Percentiles rank a stretch among this genome's conserved stretches.
Evolutionary conservation across 2,329 filamentous ascomycete genomes (phyloP).

Genomic region (Fusarium sp.): DNA sequence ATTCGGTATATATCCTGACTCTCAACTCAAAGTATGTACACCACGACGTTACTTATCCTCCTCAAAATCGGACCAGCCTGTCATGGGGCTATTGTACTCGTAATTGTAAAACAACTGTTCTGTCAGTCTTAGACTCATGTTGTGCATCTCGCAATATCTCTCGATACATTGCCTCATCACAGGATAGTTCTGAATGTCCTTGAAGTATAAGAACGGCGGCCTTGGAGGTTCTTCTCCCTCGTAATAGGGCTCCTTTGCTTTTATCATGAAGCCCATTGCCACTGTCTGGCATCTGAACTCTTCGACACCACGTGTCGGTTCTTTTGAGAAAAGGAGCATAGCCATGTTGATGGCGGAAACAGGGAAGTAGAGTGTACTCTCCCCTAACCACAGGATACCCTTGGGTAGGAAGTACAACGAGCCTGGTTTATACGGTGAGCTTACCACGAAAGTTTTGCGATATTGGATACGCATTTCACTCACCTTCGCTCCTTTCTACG

Average conservation of each 20-base stretch:
- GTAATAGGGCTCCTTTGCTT: conserved; percentile 12
- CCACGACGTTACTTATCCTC: not conserved
- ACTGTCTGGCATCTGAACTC: not conserved
- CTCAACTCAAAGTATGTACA: not conserved
- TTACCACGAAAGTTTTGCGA: too few relatives aligned
- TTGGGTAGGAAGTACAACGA: too few relatives aligned
- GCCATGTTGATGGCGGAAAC: not conserved
- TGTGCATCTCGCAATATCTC: conserved; percentile 3
- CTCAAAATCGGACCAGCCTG: not conserved
- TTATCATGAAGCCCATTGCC: conserved; percentile 17
- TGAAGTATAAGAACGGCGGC: not conserved
- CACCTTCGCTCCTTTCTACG: too few relatives aligned
- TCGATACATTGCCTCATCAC: not conserved
- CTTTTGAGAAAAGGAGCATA: conserved; percentile 11
- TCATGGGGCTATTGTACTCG: not conserved
- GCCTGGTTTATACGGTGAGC: too few relatives aligned
- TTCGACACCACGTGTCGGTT: not conserved
- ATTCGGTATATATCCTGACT: not conserved
- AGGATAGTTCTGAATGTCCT: conserved; percentile 2
- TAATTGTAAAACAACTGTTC: conserved; percentile 3
- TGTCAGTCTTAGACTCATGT: not conserved
- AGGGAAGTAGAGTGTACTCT: too few relatives aligned
- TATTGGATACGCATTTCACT: too few relatives aligned
- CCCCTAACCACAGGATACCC: too few relatives aligned
- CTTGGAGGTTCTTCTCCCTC: not conserved